These are phyloP conservation scores for Globisporangium emineosum DNA, from an alignment of 352 stramenopile species.

Conservation along the genomic window DNA sequence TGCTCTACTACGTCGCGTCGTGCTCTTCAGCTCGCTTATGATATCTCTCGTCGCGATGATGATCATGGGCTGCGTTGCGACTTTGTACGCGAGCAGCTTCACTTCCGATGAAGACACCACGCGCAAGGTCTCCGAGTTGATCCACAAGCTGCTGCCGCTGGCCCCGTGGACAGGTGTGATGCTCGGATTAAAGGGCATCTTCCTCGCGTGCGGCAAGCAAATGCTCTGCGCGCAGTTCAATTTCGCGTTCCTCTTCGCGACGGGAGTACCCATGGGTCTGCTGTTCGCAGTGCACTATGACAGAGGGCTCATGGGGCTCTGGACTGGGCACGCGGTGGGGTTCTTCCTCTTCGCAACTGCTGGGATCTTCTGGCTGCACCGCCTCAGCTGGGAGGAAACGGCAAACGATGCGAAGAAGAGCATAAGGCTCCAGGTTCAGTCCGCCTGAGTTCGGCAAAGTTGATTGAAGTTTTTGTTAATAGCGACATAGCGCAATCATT, in stretches of 20 bases:
- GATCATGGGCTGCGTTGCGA: slow-evolving; percentile 21
- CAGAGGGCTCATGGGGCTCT: no score
- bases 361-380: slow-evolving; percentile 19
- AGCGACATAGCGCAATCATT: no score
- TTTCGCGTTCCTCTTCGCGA: slow-evolving; percentile 17
- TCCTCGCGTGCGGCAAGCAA: slow-evolving; percentile 19
- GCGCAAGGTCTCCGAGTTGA: neutral
- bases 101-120: slow-evolving; percentile 11
- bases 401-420: slow-evolving; percentile 17
- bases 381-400: slow-evolving; percentile 13
- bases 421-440: slow-evolving; percentile 1
- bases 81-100: slow-evolving; percentile 17
- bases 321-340: no score
- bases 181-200: slow-evolving; percentile 16
- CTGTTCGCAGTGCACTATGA: slow-evolving; percentile 19
- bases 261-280: slow-evolving; percentile 24
- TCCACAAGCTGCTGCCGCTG: slow-evolving; percentile 1
- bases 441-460: no score
- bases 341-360: slow-evolving; percentile 15
- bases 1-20: slow-evolving; percentile 16
- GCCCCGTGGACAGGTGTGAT: slow-evolving; percentile 13
- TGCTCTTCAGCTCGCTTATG: slow-evolving; percentile 17
- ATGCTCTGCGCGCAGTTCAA: slow-evolving; percentile 21
- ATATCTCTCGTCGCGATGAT: slow-evolving; percentile 18
- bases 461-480: no score